Evolutionary conservation across 805 yeast genomes (phyloP), one percentile per base, ranked within the genome.

Genomic region (Limtongia smithiae): DNA sequence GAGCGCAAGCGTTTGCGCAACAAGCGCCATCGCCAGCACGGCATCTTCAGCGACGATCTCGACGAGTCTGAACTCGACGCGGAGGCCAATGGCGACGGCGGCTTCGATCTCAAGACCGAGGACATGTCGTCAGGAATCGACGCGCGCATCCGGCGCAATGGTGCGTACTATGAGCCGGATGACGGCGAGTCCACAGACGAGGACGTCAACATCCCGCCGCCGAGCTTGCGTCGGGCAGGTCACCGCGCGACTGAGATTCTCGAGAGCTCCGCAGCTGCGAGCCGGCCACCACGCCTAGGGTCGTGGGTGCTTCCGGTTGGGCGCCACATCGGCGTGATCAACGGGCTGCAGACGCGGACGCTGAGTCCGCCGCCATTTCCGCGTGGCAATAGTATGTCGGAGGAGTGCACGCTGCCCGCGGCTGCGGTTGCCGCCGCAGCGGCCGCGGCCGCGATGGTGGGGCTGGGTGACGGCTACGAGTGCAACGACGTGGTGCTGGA

Each of bases 171-270:
- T 17, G 49, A 46, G 4, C 54, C 30, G 20, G 61, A 59, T 48
- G 83, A 85, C 58, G 95, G 93, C 37, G 96, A 90, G 60, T 86
- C 95, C 14, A 93, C 98, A 0, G 98, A 91, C 66, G 96, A 88
- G 55, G 97, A 91, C 63, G 76, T 79, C n/a, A 75, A 82, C 15
- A 68, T 91, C 37, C 96, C 97, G 3, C 81, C 81, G 2, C 80
- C 83, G 4, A 72, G 84, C 2, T 72, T 79, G 15, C 71, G 76
- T 37, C 79, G 74, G 50, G 75, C 79, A 34, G 94, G 95, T 1
- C 77, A 85, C 9, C 85, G 87, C 59, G 83, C 87, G n/a, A 89
- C 91, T 56, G 97, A 91, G 66, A 87, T 91, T 4, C 77, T 91
- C n/a, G 83, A 95, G 4, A 40, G 53, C 31, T 83, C 95, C 1